Conservation (phyloP, 1,139 yeast genomes). For the Blastobotrys serpentis region DNA sequence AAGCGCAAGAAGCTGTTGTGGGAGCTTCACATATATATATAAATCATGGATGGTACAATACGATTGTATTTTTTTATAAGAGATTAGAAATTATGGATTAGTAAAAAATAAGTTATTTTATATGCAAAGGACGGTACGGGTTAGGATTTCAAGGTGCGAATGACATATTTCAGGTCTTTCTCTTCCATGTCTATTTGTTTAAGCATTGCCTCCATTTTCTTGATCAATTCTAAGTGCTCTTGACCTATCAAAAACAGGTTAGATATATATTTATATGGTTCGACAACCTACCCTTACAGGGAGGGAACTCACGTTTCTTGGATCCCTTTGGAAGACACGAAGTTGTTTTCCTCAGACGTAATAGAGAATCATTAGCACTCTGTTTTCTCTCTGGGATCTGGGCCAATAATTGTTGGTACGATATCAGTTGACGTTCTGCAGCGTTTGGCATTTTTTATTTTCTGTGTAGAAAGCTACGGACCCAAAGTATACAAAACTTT, state of each 20-base stretch:
- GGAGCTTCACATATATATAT: no score
- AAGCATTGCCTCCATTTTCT: constrained; percentile 13
- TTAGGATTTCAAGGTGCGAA: constrained; percentile 6
- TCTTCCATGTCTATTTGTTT: constrained; percentile 15
- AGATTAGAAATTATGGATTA: background rate
- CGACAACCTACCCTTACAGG: background rate
- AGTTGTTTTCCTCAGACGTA: constrained; percentile 8
- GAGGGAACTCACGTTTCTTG: constrained; percentile 11
- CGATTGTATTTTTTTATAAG: no score
- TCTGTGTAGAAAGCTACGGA: no score
- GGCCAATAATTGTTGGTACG: constrained; percentile 9
- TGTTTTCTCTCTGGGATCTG: constrained; percentile 8
- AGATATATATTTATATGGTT: background rate
- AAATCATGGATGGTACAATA: no score
- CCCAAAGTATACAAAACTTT: no score
- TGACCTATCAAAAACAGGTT: constrained; percentile 7
- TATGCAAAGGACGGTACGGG: background rate
- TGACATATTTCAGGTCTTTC: constrained; percentile 11
- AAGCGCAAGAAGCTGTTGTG: no score
- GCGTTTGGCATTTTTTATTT: constrained; percentile 6
- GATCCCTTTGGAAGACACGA: constrained; percentile 14
- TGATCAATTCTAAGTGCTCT: constrained; percentile 11
- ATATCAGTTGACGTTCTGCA: constrained; percentile 8
- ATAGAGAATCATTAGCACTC: constrained; percentile 7
- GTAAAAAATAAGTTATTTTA: background rate